These are phyloP conservation scores for Sequoiadendron giganteum DNA, from an alignment of 75 land plant genomes.

Conservation along the genomic window DNA sequence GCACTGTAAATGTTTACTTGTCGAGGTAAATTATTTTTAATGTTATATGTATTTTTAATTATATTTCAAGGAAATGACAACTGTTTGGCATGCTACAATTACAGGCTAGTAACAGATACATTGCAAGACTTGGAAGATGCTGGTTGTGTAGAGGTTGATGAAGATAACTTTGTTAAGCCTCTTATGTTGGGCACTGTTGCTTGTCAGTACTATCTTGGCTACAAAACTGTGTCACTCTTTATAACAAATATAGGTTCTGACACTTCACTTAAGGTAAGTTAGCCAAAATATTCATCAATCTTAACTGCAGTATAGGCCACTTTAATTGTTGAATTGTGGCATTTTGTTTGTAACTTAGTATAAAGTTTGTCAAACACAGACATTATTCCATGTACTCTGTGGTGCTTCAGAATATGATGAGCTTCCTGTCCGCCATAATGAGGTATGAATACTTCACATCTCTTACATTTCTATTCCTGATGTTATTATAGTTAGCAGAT, in stretches of 20 bases:
- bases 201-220: conserved; percentile 91
- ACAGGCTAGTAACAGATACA: conserved; percentile 75
- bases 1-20: conserved; percentile 60
- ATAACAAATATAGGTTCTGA: conserved; percentile 74
- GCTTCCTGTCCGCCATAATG: conserved; percentile 98
- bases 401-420: conserved; percentile 97
- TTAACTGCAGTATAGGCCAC: not conserved
- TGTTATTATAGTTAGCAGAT: not conserved
- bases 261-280: conserved; percentile 77
- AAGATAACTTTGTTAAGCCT: conserved; percentile 71
- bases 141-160: conserved; percentile 84
- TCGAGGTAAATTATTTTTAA: conserved; percentile 54
- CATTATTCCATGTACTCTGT: conserved; percentile 75
- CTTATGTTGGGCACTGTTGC: conserved; percentile 92
- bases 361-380: conserved; percentile 36
- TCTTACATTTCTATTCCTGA: not conserved
- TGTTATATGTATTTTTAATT: conserved; percentile 10
- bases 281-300: not conserved
- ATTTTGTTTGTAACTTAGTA: not conserved
- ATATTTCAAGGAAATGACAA: not conserved
- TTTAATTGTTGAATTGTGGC: not conserved
- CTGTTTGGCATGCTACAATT: not conserved
- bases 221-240: conserved; percentile 89
- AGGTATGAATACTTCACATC: conserved; percentile 44
- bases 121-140: conserved; percentile 91